These are phyloP conservation scores for Parascedosporium putredinis DNA, from an alignment of 2,329 filamentous ascomycete species.

Conservation along the genomic window DNA sequence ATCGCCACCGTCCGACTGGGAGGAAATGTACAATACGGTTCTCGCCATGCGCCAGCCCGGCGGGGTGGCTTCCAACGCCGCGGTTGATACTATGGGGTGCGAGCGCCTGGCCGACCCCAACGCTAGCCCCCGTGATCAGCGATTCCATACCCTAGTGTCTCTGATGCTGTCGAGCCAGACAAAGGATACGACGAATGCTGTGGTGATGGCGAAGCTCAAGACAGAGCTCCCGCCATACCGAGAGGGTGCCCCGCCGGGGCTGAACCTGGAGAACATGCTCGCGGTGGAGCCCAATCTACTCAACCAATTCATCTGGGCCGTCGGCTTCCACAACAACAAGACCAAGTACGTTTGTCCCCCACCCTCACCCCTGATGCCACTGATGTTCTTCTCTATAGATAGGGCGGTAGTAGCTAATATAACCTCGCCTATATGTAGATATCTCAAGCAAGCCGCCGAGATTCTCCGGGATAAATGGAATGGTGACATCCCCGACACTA, in stretches of 20 bases:
- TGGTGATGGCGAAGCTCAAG: slow-evolving; percentile 70
- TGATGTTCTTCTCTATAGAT: too few relatives aligned
- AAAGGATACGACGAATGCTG: slow-evolving; percentile 82
- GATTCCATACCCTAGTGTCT: slow-evolving; percentile 78
- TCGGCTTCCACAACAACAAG: slow-evolving; percentile 94
- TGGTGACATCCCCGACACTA: slow-evolving; percentile 70
- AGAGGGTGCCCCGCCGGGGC: slow-evolving; percentile 34
- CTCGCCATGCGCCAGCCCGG: slow-evolving; percentile 60
- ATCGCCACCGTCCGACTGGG: slow-evolving; percentile 70
- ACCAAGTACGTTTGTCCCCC: slow-evolving; percentile 47
- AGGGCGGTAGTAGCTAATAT: background rate
- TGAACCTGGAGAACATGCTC: slow-evolving; percentile 71
- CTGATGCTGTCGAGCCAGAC: slow-evolving; percentile 91
- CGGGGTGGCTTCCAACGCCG: slow-evolving; percentile 56
- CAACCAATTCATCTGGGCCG: slow-evolving; percentile 69
- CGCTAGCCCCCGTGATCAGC: slow-evolving; percentile 44
- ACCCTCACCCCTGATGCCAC: background rate
- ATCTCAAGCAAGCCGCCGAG: slow-evolving; percentile 62
- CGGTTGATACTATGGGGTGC: slow-evolving; percentile 97
- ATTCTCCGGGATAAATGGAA: slow-evolving; percentile 61
- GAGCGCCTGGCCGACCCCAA: slow-evolving; percentile 55
- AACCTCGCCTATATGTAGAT: slow-evolving; percentile 22
- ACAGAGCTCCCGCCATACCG: slow-evolving; percentile 52
- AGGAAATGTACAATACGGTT: slow-evolving; percentile 66
- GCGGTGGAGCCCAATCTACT: slow-evolving; percentile 53